Conservation (phyloP, 73 alveolate genomes). For the Uronychia setigera region DNA sequence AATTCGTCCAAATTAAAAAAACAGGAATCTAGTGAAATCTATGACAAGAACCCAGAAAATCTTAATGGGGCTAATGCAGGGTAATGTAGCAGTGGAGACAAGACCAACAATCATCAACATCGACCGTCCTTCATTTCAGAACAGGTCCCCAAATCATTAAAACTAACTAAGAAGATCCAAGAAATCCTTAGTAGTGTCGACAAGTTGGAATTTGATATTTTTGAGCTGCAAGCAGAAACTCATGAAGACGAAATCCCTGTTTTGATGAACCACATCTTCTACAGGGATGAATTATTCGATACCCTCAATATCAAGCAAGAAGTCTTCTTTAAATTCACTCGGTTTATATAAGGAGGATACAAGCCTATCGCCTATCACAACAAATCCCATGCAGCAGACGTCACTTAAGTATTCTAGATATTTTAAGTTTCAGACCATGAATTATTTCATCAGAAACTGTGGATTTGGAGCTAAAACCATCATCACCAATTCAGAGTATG, state of each 20-base stretch:
- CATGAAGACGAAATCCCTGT: constrained; percentile 14
- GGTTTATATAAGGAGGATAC: constrained; percentile 13
- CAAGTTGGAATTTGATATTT: constrained; percentile 15
- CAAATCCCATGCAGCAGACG: constrained; percentile 37
- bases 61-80: background rate
- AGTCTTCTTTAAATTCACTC: constrained; percentile 1
- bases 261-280: constrained; percentile 2
- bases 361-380: constrained; percentile 30
- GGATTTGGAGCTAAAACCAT: constrained; percentile 4
- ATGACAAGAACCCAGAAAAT: background rate
- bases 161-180: background rate
- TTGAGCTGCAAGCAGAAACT: constrained; percentile 16
- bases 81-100: background rate
- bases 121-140: background rate
- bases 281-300: constrained; percentile 6
- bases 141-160: background rate
- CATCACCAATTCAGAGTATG: constrained; percentile 51
- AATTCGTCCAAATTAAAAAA: background rate
- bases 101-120: background rate
- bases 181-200: constrained; percentile 1
- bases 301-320: background rate
- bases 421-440: constrained; percentile 1
- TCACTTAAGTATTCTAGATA: background rate
- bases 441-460: constrained; percentile 11
- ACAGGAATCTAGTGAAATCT: background rate